These are phyloP conservation scores for Dacryopinax primogenitus DNA, from an alignment of 768 basidiomycete species.

Conservation along the genomic window DNA sequence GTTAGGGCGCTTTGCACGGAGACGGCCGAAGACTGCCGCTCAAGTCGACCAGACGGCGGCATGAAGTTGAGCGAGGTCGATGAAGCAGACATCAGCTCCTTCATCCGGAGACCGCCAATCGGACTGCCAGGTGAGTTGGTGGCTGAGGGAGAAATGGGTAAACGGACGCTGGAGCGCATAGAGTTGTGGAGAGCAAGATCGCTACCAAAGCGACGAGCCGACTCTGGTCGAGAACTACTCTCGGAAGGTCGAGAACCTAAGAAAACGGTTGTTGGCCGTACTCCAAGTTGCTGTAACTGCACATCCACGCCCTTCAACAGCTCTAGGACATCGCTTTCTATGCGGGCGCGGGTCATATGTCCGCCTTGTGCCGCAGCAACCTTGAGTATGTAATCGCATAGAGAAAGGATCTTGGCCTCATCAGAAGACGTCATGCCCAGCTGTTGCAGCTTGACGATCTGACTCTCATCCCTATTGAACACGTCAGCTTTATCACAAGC, in stretches of 20 bases:
- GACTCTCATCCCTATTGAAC: conserved; percentile 53
- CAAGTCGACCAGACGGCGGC: background rate
- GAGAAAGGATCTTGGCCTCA: conserved; percentile 72
- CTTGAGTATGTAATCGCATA: conserved; percentile 80
- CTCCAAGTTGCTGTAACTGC: conserved; percentile 74
- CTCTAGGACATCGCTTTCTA: conserved; percentile 41
- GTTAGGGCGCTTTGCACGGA: background rate
- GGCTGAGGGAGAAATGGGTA: background rate
- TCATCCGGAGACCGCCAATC: background rate
- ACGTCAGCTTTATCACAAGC: background rate
- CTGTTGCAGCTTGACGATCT: conserved; percentile 67
- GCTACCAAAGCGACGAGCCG: background rate
- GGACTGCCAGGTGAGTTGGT: background rate
- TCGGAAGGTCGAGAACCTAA: conserved; percentile 32
- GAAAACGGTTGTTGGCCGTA: conserved; percentile 86
- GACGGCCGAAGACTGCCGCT: background rate
- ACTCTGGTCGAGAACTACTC: conserved; percentile 26
- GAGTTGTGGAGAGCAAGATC: background rate
- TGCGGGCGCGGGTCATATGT: conserved; percentile 47
- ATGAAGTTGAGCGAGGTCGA: conserved; percentile 2
- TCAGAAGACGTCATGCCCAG: conserved; percentile 73
- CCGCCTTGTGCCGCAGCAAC: conserved; percentile 67
- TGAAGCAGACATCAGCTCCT: conserved; percentile 4
- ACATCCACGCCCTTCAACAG: conserved; percentile 52
- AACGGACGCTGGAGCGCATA: background rate